Conservation (phyloP, 768 basidiomycete species). For the Pleurotus pulmonarius region DNA sequence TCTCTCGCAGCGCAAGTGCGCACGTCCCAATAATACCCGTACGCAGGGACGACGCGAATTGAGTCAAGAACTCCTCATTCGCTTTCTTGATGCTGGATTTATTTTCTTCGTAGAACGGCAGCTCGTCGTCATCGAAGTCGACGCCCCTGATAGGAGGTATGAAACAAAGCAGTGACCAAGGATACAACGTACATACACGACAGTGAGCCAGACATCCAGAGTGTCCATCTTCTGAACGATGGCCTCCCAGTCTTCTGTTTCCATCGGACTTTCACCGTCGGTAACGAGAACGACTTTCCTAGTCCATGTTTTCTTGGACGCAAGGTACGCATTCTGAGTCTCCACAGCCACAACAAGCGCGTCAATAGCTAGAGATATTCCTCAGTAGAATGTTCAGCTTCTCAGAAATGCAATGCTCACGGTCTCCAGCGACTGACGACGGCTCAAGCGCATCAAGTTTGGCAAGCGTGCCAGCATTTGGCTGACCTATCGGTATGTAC, state of each 20-base stretch:
- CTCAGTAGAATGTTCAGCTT: not conserved
- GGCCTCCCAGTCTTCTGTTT: constrained; percentile 72
- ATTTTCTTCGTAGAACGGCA: constrained; percentile 57
- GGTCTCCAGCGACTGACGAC: constrained; percentile 57
- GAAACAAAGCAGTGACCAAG: not conserved
- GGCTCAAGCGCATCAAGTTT: constrained; percentile 59
- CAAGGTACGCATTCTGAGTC: constrained; percentile 66
- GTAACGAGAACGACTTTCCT: constrained; percentile 82
- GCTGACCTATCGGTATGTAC: constrained; percentile 64
- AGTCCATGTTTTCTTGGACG: constrained; percentile 77
- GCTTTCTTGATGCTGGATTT: constrained; percentile 69
- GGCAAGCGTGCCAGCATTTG: constrained; percentile 62
- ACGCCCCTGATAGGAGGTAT: constrained; percentile 55
- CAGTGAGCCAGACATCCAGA: constrained; percentile 52
- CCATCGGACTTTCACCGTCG: constrained; percentile 75
- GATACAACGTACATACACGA: constrained; percentile 54
- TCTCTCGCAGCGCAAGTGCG: constrained; percentile 60
- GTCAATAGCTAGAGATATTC: constrained; percentile 60
- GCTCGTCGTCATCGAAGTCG: constrained; percentile 78
- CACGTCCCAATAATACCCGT: constrained; percentile 61
- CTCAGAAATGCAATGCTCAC: constrained; percentile 35
- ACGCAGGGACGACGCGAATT: constrained; percentile 35
- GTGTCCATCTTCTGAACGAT: constrained; percentile 63
- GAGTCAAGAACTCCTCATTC: constrained; percentile 74
- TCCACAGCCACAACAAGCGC: constrained; percentile 85